A percentile compares a stretch with the other conserved stretches of the same genome.
Evolutionary conservation across 257 asterid genomes (phyloP).

Genomic region (Rehmannia glutinosa): DNA sequence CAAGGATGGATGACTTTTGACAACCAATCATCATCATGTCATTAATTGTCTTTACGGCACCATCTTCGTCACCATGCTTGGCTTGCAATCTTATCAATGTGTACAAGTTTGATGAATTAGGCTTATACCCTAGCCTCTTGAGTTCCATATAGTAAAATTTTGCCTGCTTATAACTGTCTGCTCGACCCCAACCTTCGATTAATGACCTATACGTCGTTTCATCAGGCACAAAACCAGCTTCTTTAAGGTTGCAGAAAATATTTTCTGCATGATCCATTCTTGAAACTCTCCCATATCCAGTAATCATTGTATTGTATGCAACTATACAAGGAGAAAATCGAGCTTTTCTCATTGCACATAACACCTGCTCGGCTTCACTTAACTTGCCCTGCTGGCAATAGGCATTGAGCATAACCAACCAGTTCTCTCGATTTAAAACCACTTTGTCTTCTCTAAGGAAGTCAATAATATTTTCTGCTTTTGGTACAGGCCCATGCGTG

Average conservation of each 20-base stretch:
- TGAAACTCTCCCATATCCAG: conserved; percentile 77
- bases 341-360: conserved; percentile 52
- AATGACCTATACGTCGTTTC: conserved; percentile 85
- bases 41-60: conserved; percentile 38
- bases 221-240: conserved; percentile 60
- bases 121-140: conserved; percentile 57
- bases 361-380: conserved; percentile 48
- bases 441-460: conserved; percentile 60
- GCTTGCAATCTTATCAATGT: conserved; percentile 87
- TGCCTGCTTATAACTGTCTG: conserved; percentile 45
- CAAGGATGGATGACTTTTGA: conserved; percentile 63
- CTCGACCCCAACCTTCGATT: conserved; percentile 94
- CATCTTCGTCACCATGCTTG: conserved; percentile 56
- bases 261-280: conserved; percentile 56
- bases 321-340: conserved; percentile 65
- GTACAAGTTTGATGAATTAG: conserved; percentile 68
- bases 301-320: conserved; percentile 85
- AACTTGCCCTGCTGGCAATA: conserved; percentile 88
- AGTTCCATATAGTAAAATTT: conserved; percentile 49
- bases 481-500: conserved; percentile 60
- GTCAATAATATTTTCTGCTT: conserved; percentile 69
- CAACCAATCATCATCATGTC: conserved; percentile 76
- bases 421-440: conserved; percentile 62
- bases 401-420: conserved; percentile 86
- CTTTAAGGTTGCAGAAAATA: conserved; percentile 45